Evolutionary conservation across 257 asterid genomes (phyloP).

Genomic region (Echium plantagineum): DNA sequence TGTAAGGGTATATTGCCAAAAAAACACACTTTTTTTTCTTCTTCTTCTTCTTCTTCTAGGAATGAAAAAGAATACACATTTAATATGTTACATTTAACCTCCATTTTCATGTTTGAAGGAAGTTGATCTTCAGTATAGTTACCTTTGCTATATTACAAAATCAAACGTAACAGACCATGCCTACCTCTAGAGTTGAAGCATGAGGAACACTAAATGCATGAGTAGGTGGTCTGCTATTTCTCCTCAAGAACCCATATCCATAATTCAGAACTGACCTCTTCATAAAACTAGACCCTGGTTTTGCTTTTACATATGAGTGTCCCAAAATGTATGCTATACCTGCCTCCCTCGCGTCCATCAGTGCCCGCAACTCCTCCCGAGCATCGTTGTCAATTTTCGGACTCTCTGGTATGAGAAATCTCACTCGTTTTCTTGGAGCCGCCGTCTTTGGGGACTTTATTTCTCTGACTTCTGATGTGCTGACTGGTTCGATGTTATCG

Average conservation of each 20-base stretch:
- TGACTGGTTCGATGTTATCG: slow-evolving; percentile 12
- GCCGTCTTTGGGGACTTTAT: slow-evolving; percentile 23
- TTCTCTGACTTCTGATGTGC: slow-evolving; percentile 42
- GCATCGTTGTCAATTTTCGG: slow-evolving; percentile 34
- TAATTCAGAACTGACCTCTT: slow-evolving; percentile 62
- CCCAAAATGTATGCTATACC: slow-evolving; percentile 82
- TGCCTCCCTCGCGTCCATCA: slow-evolving; percentile 84
- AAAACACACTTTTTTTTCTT: no score
- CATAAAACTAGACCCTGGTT: slow-evolving; percentile 61
- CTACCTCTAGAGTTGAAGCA: slow-evolving; percentile 89
- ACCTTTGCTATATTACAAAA: not conserved
- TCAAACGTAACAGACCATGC: slow-evolving; percentile 84
- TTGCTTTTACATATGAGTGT: slow-evolving; percentile 72
- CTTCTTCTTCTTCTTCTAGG: no score
- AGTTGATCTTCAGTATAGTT: no score
- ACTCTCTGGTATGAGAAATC: slow-evolving; percentile 67
- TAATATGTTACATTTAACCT: no score
- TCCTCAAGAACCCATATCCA: slow-evolving; percentile 81
- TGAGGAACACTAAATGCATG: slow-evolving; percentile 60
- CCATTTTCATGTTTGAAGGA: no score
- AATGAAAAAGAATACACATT: no score
- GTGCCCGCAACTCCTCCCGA: slow-evolving; percentile 49
- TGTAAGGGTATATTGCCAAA: no score
- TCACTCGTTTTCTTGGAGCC: slow-evolving; percentile 46
- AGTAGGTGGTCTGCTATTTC: slow-evolving; percentile 62